phyloP scores from a whole-genome alignment of 1,284 basidiomycete species.

The Moniliella sp. region DNA sequence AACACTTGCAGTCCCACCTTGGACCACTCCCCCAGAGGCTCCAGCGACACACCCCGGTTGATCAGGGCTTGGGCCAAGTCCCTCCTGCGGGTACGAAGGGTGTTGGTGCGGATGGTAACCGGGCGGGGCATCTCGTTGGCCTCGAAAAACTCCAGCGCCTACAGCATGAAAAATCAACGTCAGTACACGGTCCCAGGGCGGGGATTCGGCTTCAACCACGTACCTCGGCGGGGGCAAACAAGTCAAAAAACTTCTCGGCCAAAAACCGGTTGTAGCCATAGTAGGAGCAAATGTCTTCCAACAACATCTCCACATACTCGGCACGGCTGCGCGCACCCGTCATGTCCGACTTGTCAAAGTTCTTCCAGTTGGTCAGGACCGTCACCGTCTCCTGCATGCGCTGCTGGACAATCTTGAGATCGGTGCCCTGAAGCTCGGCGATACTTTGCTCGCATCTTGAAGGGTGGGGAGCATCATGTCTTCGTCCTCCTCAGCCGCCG shows the following conservation, averaged over 20 bases:
- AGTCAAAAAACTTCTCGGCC: constrained; percentile 73
- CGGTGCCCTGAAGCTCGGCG: constrained; percentile 28
- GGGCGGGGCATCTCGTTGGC: constrained; percentile 88
- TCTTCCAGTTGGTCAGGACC: constrained; percentile 40
- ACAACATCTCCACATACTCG: constrained; percentile 70
- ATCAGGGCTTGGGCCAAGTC: constrained; percentile 85
- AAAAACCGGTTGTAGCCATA: constrained; percentile 96
- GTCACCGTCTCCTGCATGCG: constrained; percentile 71
- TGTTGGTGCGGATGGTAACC: constrained; percentile 94
- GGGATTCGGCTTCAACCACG: too few species aligned
- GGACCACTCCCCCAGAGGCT: constrained; percentile 95
- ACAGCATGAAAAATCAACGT: constrained; percentile 28
- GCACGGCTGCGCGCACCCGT: constrained; percentile 47
- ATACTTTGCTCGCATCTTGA: constrained; percentile 59
- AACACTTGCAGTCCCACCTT: constrained; percentile 95
- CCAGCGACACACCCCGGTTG: constrained; percentile 72
- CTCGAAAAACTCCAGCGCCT: constrained; percentile 96
- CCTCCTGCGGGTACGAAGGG: constrained; percentile 69
- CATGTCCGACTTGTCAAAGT: constrained; percentile 8
- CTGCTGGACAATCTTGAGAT: constrained; percentile 62
- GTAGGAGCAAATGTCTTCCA: constrained; percentile 48
- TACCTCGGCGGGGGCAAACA: constrained; percentile 80
- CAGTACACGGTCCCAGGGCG: not conserved
- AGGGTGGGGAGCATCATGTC: constrained; percentile 56
- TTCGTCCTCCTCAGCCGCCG: constrained; percentile 30